phyloP scores from a whole-genome alignment of 495 filamentous ascomycete species.

The Aspergillus conjunctus region DNA sequence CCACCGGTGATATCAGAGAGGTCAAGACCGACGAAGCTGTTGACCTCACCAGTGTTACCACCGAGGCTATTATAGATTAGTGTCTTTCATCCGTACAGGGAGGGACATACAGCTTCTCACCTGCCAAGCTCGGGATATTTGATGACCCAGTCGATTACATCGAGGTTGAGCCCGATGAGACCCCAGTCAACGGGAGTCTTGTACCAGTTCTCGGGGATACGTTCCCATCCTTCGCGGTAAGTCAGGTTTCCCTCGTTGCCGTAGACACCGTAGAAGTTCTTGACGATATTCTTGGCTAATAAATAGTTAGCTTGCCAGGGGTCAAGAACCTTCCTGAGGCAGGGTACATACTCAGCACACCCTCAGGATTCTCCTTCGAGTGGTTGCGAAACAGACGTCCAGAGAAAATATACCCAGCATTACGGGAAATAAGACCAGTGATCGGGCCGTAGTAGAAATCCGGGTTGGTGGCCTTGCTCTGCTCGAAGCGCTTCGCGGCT shows the following conservation, averaged over 20 bases:
- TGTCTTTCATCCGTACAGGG: background rate
- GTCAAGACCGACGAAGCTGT: slow-evolving; percentile 59
- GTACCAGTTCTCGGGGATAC: slow-evolving; percentile 65
- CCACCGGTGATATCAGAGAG: slow-evolving; percentile 52
- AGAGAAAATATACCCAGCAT: slow-evolving; percentile 51
- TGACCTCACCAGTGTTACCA: slow-evolving; percentile 57
- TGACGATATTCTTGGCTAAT: slow-evolving; percentile 41
- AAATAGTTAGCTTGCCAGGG: slow-evolving; percentile 19
- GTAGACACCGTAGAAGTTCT: slow-evolving; percentile 51
- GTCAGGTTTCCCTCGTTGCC: slow-evolving; percentile 41
- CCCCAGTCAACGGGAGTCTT: slow-evolving; percentile 47
- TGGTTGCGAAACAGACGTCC: slow-evolving; percentile 51
- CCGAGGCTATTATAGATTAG: slow-evolving; percentile 41
- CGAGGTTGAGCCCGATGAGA: slow-evolving; percentile 39
- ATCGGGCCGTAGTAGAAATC: slow-evolving; percentile 57
- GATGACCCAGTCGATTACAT: slow-evolving; percentile 41
- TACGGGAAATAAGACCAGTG: slow-evolving; percentile 47
- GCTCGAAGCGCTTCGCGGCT: slow-evolving; percentile 42
- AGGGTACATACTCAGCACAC: slow-evolving; percentile 37
- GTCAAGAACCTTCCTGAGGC: background rate
- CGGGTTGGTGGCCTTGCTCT: slow-evolving; percentile 53
- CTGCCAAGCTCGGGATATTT: slow-evolving; percentile 43
- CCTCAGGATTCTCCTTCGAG: slow-evolving; percentile 47
- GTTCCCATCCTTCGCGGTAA: slow-evolving; percentile 51
- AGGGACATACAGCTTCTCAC: slow-evolving; percentile 27